Base-by-base conservation (phyloP, 345 rosid species). In the Salix caprea region DNA sequence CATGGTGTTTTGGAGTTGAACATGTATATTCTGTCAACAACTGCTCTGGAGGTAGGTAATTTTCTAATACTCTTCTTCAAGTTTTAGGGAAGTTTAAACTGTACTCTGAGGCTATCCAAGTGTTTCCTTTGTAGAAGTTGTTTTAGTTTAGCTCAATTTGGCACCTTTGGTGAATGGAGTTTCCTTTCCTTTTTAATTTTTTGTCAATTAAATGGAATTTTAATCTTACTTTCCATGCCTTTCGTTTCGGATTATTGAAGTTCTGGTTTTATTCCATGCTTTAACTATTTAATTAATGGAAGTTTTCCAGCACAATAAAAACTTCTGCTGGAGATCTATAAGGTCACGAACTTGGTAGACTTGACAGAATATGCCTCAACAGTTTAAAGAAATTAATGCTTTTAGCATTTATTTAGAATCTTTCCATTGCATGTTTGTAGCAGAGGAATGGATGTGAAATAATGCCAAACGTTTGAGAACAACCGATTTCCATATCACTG, bases 1-100 rank as follows among this genome's bases (percentile, higher is more conserved):
- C 73, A 36, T 81, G 79, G 79, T 74, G 80, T 73, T 73, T 74
- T 81, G 44, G 46, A 40, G 62, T 36, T 54, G 70, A 77, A 77
- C 81, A 50, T 84, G 87, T 84, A 84, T 67, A 77, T 82, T 82
- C 85, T 52, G 34, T 74, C 82, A 73, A 56, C 83, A 34, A 39
- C 67, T 79, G 80, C 83, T 74, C 67, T 77, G 73, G 74, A 75
- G 84, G 79, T 80, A 80, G 87, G 85, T 82, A 85, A 74, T 76
- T 82, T 54, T 70, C 71, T 76, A 78, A 76, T 62, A 79, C 65
- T 79, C 74, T 79, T 58, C 67, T 79, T 60, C 68, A 80, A 44
- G 73, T 69, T 75, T 9, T 74, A 80, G 85, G 85, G 73, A 80
- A 80, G 60, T 64, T 80, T 61, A 85, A 73, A 74, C 54, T 80